These are phyloP conservation scores for Alloteropsis semialata DNA, from an alignment of 176 grass and related monocot genomes.

Conservation along the genomic window DNA sequence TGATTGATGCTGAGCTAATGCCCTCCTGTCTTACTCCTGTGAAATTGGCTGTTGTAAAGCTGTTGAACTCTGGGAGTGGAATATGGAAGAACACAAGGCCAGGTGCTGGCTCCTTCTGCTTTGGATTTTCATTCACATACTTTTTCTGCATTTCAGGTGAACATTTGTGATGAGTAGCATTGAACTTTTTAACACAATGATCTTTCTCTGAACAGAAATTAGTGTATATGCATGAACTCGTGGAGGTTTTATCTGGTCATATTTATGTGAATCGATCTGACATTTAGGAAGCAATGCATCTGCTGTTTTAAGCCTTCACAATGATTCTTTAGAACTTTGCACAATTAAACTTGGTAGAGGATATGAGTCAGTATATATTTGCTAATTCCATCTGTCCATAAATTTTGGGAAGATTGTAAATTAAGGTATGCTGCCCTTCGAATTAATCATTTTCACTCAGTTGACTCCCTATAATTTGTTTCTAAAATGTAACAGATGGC, in stretches of 20 bases:
- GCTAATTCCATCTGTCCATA: not conserved
- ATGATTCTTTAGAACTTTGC: not conserved
- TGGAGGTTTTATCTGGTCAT: not conserved
- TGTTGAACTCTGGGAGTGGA: slow-evolving; percentile 76
- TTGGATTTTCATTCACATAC: slow-evolving; percentile 43
- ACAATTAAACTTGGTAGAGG: not conserved
- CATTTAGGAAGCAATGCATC: not conserved
- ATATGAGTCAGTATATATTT: not conserved
- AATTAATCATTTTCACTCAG: not conserved
- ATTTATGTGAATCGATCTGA: not conserved
- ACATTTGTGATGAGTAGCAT: slow-evolving; percentile 9
- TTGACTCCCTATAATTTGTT: not conserved
- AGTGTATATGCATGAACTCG: not conserved
- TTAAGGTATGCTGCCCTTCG: not conserved
- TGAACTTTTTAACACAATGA: not conserved
- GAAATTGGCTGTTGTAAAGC: slow-evolving; percentile 61
- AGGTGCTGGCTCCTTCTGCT: slow-evolving; percentile 71
- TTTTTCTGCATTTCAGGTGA: slow-evolving; percentile 47
- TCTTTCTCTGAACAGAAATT: not conserved
- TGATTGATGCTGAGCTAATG: slow-evolving; percentile 82
- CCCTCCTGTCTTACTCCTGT: slow-evolving; percentile 86
- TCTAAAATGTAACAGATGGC: not conserved
- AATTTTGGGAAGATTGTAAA: not conserved
- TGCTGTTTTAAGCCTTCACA: not conserved
- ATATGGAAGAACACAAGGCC: slow-evolving; percentile 95